Evolutionary conservation across 805 yeast species (phyloP).

Genomic region (Ogataea pignaliae): DNA sequence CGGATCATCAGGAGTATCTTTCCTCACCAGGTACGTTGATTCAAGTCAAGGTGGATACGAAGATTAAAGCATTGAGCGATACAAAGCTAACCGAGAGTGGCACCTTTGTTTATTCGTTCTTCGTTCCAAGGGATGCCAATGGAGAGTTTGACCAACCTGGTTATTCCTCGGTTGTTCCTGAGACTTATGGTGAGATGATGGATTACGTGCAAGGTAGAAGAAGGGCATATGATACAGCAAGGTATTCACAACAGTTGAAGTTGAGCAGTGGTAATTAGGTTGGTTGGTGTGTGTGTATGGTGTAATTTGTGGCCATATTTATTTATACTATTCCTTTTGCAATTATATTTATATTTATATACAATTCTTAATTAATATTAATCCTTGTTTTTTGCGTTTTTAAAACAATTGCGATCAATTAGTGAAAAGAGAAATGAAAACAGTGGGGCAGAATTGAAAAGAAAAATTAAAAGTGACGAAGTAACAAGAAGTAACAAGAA

Average conservation of each 20-base stretch:
- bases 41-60: constrained; percentile 85
- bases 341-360: no score
- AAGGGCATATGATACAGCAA: constrained; percentile 79
- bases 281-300: not conserved
- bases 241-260: constrained; percentile 48
- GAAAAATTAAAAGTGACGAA: not conserved
- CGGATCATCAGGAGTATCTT: constrained; percentile 53
- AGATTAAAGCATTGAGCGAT: constrained; percentile 54
- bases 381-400: no score
- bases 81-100: constrained; percentile 66
- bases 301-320: not conserved
- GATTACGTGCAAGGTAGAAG: constrained; percentile 86
- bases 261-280: not conserved
- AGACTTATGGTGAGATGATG: constrained; percentile 89
- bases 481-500: not conserved
- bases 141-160: constrained; percentile 44
- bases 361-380: no score
- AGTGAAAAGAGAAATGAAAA: not conserved
- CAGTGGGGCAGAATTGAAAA: not conserved
- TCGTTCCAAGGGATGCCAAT: constrained; percentile 59
- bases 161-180: constrained; percentile 77
- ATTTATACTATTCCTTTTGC: not conserved
- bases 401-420: no score
- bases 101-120: constrained; percentile 83
- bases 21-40: constrained; percentile 80